These are phyloP conservation scores for Dillenia suffruticosa DNA, from an alignment of 164 flowering plant species.

Conservation along the genomic window DNA sequence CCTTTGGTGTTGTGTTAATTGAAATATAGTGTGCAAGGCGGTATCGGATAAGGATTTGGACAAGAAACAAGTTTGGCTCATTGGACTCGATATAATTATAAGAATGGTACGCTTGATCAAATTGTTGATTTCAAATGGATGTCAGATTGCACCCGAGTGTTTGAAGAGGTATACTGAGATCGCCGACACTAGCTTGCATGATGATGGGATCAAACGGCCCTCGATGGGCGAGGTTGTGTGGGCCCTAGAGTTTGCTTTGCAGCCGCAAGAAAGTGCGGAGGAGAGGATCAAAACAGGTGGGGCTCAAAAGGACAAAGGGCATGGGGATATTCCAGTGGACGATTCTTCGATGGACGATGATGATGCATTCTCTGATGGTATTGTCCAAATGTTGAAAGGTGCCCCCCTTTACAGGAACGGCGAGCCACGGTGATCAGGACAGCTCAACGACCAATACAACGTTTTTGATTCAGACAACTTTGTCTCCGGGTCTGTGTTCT, in stretches of 20 bases:
- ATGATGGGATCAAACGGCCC: conserved; percentile 24
- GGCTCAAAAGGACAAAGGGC: background rate
- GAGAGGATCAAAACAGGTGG: background rate
- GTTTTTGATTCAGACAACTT: background rate
- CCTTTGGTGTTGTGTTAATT: conserved; percentile 30
- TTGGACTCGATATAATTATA: conserved; percentile 15
- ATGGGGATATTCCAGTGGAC: no score
- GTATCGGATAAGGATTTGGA: conserved; percentile 9
- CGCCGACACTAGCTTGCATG: conserved; percentile 25
- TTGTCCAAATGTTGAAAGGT: no score
- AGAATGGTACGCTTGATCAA: conserved; percentile 10
- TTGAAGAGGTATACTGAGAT: conserved; percentile 20
- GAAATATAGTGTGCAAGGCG: conserved; percentile 25
- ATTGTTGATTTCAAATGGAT: conserved; percentile 20
- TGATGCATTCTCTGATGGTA: no score
- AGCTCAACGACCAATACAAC: no score
- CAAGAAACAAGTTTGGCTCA: conserved; percentile 16
- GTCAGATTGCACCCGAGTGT: conserved; percentile 12
- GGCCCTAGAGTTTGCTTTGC: conserved; percentile 20
- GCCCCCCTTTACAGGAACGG: no score
- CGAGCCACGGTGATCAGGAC: no score
- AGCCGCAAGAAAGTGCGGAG: conserved; percentile 10
- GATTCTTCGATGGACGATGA: no score
- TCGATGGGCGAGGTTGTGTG: conserved; percentile 29
- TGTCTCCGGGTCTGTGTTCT: background rate